These are phyloP conservation scores for Peronospora tabacina DNA, from an alignment of 352 stramenopile genomes.

Conservation along the genomic window DNA sequence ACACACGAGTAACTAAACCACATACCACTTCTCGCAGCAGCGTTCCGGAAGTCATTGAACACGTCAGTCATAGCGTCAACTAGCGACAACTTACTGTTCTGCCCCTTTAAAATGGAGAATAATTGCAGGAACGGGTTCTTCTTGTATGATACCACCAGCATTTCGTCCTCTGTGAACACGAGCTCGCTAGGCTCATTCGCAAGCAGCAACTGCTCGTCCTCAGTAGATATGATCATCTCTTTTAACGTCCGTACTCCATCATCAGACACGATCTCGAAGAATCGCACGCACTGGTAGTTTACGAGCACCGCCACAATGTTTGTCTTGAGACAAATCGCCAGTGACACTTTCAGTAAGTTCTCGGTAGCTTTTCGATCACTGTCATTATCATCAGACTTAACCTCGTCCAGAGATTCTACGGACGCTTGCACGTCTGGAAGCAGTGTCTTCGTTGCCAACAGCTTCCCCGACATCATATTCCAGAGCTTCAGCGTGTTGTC, in stretches of 20 bases:
- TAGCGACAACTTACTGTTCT: constrained; percentile 16
- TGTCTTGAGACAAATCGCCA: constrained; percentile 43
- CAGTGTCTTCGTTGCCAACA: constrained; percentile 50
- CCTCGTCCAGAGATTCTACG: constrained; percentile 23
- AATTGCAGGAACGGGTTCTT: constrained; percentile 53
- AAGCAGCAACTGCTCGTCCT: constrained; percentile 32
- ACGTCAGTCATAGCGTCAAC: constrained; percentile 16
- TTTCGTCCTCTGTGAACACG: constrained; percentile 38
- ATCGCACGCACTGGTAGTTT: constrained; percentile 36
- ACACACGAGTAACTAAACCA: constrained; percentile 4
- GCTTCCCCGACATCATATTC: constrained; percentile 37
- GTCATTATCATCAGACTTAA: constrained; percentile 12
- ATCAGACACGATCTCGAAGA: constrained; percentile 47
- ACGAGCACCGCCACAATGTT: constrained; percentile 56
- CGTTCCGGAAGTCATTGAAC: constrained; percentile 39
- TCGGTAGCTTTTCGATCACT: constrained; percentile 31
- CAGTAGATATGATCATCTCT: constrained; percentile 19
- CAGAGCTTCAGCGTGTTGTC: constrained; percentile 83
- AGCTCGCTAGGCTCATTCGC: constrained; percentile 42
- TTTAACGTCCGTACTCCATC: constrained; percentile 19
- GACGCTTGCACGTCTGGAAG: constrained; percentile 28
- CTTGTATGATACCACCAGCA: constrained; percentile 52
- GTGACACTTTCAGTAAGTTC: constrained; percentile 46
- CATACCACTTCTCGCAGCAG: constrained; percentile 51
- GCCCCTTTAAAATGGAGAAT: constrained; percentile 35